Percentiles rank a stretch among this genome's conserved stretches.
Evolutionary conservation across 2,329 filamentous ascomycete genomes (phyloP).

Genomic region (Colletotrichum sp.): DNA sequence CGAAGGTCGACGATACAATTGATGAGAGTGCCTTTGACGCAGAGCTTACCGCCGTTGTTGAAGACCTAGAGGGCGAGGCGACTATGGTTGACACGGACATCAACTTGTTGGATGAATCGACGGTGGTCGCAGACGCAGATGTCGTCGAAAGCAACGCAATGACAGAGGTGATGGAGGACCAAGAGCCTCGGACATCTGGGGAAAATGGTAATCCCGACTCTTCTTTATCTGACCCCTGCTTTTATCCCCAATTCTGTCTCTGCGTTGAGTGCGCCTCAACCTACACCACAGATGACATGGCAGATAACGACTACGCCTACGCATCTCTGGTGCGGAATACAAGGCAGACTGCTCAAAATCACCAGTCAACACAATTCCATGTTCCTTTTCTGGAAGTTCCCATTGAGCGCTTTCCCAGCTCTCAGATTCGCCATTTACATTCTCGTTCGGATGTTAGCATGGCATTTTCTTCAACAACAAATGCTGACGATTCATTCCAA

Average conservation of each 20-base stretch:
- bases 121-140: not conserved
- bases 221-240: constrained; percentile 6
- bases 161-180: not conserved
- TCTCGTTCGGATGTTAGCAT: constrained; percentile 21
- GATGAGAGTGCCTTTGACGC: not conserved
- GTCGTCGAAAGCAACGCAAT: not conserved
- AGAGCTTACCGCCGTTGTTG: not conserved
- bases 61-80: not conserved
- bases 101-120: not conserved
- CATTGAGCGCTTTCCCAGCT: not conserved
- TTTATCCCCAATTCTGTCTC: constrained; percentile 12
- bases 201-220: constrained; percentile 16
- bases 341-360: not conserved
- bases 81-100: constrained; percentile 8
- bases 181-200: not conserved
- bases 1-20: not conserved
- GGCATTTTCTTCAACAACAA: constrained; percentile 23
- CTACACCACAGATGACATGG: not conserved
- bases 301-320: constrained; percentile 7
- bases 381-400: not conserved
- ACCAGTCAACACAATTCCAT: not conserved
- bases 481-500: constrained; percentile 29
- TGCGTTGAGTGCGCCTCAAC: constrained; percentile 1
- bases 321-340: not conserved
- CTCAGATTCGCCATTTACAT: not conserved